phyloP scores from a whole-genome alignment of 257 asterid genomes.

The Lycium ferocissimum region DNA sequence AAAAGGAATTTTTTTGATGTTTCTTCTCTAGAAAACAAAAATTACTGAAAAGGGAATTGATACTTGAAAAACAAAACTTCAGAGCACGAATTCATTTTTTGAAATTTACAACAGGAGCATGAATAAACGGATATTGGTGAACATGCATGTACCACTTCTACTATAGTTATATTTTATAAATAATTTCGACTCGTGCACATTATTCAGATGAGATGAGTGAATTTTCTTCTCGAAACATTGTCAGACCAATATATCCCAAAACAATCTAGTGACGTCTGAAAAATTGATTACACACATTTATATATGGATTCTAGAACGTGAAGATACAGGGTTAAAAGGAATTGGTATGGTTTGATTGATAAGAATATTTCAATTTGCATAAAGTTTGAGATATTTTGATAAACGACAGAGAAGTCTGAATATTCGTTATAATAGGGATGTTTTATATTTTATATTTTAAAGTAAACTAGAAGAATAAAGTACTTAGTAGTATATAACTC shows the following conservation, averaged over 20 bases:
- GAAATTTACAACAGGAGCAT: neutral
- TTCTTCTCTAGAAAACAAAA: neutral
- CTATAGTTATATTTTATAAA: neutral
- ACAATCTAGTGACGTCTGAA: neutral
- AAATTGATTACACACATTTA: neutral
- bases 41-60: neutral
- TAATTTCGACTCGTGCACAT: neutral
- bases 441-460: too few relatives aligned
- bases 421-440: slow-evolving; percentile 1
- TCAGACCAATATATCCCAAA: neutral
- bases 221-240: slow-evolving; percentile 17
- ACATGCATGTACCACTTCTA: neutral
- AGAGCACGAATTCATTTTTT: neutral
- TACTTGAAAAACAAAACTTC: neutral
- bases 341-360: neutral
- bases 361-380: neutral
- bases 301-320: neutral
- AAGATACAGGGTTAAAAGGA: neutral
- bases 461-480: neutral
- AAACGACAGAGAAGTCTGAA: neutral
- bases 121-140: neutral
- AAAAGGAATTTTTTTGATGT: neutral
- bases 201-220: neutral
- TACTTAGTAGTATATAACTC: neutral
- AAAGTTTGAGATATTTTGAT: slow-evolving; percentile 14